Evolutionary conservation across 306 rosid genomes (phyloP).

Genomic region (Canavalia gladiata): DNA sequence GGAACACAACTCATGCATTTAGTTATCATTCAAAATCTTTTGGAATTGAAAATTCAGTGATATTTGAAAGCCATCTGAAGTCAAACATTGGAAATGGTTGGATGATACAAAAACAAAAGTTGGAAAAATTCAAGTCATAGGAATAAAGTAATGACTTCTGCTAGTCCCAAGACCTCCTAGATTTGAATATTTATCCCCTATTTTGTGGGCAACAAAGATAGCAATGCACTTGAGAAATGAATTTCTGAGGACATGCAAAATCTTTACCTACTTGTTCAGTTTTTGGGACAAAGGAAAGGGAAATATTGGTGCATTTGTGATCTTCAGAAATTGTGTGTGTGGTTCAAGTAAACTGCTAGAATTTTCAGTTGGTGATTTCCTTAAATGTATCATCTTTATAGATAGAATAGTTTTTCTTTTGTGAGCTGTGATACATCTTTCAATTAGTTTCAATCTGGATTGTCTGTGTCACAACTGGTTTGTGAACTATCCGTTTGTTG

Average conservation of each 20-base stretch:
- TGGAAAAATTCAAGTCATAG: background rate
- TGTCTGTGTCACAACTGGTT: slow-evolving; percentile 3
- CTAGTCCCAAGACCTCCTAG: background rate
- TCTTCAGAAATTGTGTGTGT: background rate
- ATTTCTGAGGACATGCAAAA: background rate
- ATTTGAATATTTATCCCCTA: background rate
- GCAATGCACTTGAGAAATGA: background rate
- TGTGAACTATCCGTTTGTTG: slow-evolving; percentile 12
- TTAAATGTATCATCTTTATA: background rate
- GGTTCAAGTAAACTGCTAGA: slow-evolving; percentile 29
- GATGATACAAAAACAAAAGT: background rate
- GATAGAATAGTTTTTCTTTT: slow-evolving; percentile 15
- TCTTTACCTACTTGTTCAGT: background rate
- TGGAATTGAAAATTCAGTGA: background rate
- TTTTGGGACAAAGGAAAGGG: background rate
- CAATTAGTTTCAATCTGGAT: background rate
- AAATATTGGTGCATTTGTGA: background rate
- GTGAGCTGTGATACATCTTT: background rate
- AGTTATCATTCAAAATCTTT: background rate
- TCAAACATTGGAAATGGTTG: background rate
- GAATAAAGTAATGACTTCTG: background rate
- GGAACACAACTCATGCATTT: background rate
- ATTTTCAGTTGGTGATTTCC: slow-evolving; percentile 24
- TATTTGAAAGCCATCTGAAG: background rate
- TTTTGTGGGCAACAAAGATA: background rate